Evolutionary conservation across 1,284 basidiomycete species (phyloP).

Genomic region (Golubevia sp.): DNA sequence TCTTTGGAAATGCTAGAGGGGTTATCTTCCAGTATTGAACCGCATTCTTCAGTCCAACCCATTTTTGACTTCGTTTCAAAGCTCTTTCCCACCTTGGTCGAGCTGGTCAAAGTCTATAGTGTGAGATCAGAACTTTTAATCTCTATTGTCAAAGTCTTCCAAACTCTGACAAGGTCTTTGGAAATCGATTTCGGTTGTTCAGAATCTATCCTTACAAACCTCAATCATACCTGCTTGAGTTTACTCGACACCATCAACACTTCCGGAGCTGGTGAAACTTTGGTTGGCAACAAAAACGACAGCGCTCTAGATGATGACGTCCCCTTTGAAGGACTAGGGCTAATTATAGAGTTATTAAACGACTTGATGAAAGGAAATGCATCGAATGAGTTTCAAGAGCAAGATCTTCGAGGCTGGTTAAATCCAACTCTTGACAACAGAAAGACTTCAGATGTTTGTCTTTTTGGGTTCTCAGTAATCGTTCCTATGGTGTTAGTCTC

Average conservation of each 20-base stretch:
- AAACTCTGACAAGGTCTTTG: constrained; percentile 22
- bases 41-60: constrained; percentile 28
- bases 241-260: constrained; percentile 15
- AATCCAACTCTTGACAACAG: constrained; percentile 8
- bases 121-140: constrained; percentile 28
- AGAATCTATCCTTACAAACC: constrained; percentile 19
- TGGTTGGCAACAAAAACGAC: constrained; percentile 6
- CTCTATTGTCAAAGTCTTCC: constrained; percentile 17
- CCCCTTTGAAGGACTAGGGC: constrained; percentile 34
- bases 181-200: constrained; percentile 27
- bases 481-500: constrained; percentile 11
- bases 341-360: constrained; percentile 24
- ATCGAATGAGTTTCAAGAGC: constrained; percentile 18
- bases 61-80: constrained; percentile 33
- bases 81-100: constrained; percentile 29
- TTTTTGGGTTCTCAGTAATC: constrained; percentile 29
- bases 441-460: constrained; percentile 29
- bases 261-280: too few relatives aligned
- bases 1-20: constrained; percentile 46
- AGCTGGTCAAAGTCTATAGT: constrained; percentile 25
- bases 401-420: constrained; percentile 10
- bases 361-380: constrained; percentile 22
- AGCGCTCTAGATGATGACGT: constrained; percentile 34
- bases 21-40: constrained; percentile 27
- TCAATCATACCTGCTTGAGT: constrained; percentile 22